Evolutionary conservation across 768 basidiomycete species (phyloP).

Genomic region (Artomyces pyxidatus): DNA sequence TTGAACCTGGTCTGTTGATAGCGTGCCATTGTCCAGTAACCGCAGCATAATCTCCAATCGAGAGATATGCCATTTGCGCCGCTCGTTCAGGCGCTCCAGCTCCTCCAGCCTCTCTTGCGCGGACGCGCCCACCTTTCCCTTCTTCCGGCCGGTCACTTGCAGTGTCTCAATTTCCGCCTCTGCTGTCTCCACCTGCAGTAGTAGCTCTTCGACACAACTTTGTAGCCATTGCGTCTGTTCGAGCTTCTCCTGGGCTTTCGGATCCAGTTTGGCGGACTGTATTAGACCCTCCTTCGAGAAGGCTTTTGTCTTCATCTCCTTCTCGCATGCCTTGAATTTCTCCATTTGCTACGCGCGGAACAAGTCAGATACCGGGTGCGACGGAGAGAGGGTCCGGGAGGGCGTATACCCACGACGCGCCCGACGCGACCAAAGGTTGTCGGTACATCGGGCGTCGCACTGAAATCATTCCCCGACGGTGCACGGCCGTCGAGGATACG

Average conservation of each 20-base stretch:
- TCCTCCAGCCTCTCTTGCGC: slow-evolving; percentile 69
- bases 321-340: slow-evolving; percentile 99
- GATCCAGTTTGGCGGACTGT: slow-evolving; percentile 89
- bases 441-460: too few relatives aligned
- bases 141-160: slow-evolving; percentile 73
- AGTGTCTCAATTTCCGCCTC: slow-evolving; percentile 92
- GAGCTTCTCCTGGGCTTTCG: slow-evolving; percentile 93
- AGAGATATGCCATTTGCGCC: slow-evolving; percentile 91
- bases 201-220: slow-evolving; percentile 81
- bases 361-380: neutral
- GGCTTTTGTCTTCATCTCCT: slow-evolving; percentile 99
- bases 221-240: slow-evolving; percentile 87
- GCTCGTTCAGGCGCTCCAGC: slow-evolving; percentile 84
- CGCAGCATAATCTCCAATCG: slow-evolving; percentile 90
- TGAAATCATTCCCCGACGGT: too few relatives aligned
- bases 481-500: too few relatives aligned
- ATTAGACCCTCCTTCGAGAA: slow-evolving; percentile 98
- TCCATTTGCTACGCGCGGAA: slow-evolving; percentile 88
- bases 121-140: slow-evolving; percentile 60
- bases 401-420: neutral
- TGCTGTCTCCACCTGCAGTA: slow-evolving; percentile 86
- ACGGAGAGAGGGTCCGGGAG: neutral
- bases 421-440: too few relatives aligned
- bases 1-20: slow-evolving; percentile 73
- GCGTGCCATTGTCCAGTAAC: slow-evolving; percentile 87